Conservation (phyloP, 768 basidiomycete genomes). For the Pleurotus citrinopileatus region DNA sequence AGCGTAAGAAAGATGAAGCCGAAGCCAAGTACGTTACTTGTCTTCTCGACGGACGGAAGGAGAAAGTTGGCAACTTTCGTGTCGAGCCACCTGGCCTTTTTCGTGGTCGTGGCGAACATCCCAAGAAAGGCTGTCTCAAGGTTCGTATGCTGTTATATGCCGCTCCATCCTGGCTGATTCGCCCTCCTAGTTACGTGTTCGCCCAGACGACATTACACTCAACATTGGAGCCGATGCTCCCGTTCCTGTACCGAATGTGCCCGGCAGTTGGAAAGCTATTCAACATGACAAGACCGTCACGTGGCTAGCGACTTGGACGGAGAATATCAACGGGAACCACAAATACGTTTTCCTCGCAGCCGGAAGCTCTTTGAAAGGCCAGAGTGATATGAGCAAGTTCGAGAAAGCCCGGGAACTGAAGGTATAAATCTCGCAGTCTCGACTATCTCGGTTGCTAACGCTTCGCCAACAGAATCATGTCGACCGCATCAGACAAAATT, state of each 20-base stretch:
- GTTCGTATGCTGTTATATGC: slow-evolving; percentile 36
- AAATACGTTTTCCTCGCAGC: slow-evolving; percentile 99
- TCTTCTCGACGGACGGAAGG: slow-evolving; percentile 92
- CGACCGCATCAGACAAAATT: slow-evolving; percentile 87
- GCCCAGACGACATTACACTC: slow-evolving; percentile 92
- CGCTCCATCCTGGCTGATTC: neutral
- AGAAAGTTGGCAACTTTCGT: slow-evolving; percentile 97
- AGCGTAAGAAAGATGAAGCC: slow-evolving; percentile 78
- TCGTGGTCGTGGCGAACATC: slow-evolving; percentile 96
- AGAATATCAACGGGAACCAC: slow-evolving; percentile 92
- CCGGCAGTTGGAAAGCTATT: slow-evolving; percentile 88
- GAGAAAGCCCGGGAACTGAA: slow-evolving; percentile 97
- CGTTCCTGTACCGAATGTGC: slow-evolving; percentile 84
- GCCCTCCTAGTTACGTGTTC: slow-evolving; percentile 68
- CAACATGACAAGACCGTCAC: slow-evolving; percentile 95
- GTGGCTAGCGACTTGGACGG: slow-evolving; percentile 99
- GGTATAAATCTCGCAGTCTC: slow-evolving; percentile 38
- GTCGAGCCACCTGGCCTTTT: slow-evolving; percentile 99
- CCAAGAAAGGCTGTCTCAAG: slow-evolving; percentile 94
- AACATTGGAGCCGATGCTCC: slow-evolving; percentile 83
- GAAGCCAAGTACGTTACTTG: slow-evolving; percentile 87
- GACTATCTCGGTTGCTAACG: slow-evolving; percentile 6
- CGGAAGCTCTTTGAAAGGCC: slow-evolving; percentile 96
- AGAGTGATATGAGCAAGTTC: slow-evolving; percentile 96
- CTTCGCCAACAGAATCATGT: slow-evolving; percentile 67